Percentiles rank a stretch among this genome's conserved stretches.
Conservation (phyloP, 441 rosid species). For the Hypseocharis bilobata region DNA sequence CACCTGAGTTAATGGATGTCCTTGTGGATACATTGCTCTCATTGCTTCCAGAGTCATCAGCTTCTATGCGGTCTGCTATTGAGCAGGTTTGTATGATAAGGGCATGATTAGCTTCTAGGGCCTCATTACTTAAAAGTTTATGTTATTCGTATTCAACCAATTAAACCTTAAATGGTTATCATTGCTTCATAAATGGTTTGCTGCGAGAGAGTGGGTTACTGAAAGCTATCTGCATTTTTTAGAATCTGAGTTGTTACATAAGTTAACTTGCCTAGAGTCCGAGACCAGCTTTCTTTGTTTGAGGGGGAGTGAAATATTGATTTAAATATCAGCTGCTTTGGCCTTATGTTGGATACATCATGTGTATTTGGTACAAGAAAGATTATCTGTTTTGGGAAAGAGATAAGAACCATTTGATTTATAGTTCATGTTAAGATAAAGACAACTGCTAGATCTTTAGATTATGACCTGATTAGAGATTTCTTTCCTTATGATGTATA, state of each 20-base stretch:
- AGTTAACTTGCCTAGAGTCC: too few species aligned
- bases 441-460: neutral
- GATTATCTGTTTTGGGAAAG: too few species aligned
- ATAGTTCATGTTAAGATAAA: neutral
- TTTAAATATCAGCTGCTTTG: slow-evolving; percentile 1
- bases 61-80: slow-evolving; percentile 72
- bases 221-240: neutral
- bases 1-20: slow-evolving; percentile 75
- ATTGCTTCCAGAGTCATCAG: slow-evolving; percentile 79
- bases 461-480: neutral
- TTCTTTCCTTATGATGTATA: neutral
- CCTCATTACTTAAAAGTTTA: neutral
- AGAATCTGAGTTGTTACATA: neutral
- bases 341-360: neutral
- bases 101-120: neutral
- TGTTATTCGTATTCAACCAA: too few species aligned
- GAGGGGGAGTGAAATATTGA: neutral
- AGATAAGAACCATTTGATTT: neutral
- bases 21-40: slow-evolving; percentile 79
- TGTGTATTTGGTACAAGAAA: neutral
- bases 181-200: too few species aligned
- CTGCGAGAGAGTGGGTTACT: neutral
- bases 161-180: too few species aligned
- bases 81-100: slow-evolving; percentile 52
- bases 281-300: neutral